phyloP scores from a whole-genome alignment of 2,329 filamentous ascomycete species.

The Aspergillus fumigatiaffinis region DNA sequence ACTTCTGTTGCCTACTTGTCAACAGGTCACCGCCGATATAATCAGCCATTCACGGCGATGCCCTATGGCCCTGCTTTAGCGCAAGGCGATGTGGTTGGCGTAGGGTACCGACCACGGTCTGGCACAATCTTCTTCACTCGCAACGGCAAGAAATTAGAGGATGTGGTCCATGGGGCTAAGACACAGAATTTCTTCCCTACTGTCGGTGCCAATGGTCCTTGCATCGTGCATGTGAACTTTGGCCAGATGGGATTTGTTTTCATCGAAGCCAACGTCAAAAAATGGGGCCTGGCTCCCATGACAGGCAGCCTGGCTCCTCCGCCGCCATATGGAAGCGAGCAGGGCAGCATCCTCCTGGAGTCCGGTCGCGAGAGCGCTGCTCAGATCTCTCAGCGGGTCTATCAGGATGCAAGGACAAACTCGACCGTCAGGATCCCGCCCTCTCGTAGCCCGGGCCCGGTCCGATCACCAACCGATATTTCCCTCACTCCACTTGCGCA shows the following conservation, averaged over 20 bases:
- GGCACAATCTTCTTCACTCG: constrained; percentile 97
- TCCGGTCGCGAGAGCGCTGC: constrained; percentile 62
- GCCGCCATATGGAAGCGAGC: constrained; percentile 93
- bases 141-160: constrained; percentile 95
- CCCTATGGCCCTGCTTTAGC: constrained; percentile 79
- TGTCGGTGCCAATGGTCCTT: constrained; percentile 91
- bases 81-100: constrained; percentile 92
- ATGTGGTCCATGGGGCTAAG: constrained; percentile 88
- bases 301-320: constrained; percentile 92
- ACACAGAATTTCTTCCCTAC: constrained; percentile 96
- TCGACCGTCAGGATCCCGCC: constrained; percentile 70
- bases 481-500: constrained; percentile 83
- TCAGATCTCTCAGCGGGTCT: constrained; percentile 36
- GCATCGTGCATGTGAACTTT: constrained; percentile 92
- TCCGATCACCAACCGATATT: constrained; percentile 91
- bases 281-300: constrained; percentile 96
- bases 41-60: constrained; percentile 81
- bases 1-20: constrained; percentile 90
- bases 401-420: constrained; percentile 63
- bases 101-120: constrained; percentile 90
- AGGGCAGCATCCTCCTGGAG: constrained; percentile 92
- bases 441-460: constrained; percentile 81
- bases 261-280: constrained; percentile 99
- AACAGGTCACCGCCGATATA: constrained; percentile 78
- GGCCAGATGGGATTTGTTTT: constrained; percentile 98